Percentiles rank a stretch among this genome's conserved stretches.
Evolutionary conservation across 2,329 filamentous ascomycete genomes (phyloP).

Genomic region (Colletotrichum sp.): DNA sequence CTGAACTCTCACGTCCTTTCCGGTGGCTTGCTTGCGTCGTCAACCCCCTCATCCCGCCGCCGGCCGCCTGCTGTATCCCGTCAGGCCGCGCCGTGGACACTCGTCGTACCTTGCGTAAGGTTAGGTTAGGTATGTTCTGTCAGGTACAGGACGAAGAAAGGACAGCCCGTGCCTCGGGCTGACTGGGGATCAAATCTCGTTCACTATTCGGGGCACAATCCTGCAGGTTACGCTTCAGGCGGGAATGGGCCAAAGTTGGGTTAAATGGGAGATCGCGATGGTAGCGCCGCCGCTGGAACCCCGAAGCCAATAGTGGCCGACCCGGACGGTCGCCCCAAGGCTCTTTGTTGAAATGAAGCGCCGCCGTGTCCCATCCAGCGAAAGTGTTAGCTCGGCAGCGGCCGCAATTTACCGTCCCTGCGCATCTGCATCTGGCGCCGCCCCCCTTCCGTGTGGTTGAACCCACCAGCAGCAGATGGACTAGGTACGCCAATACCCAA

Average conservation of each 20-base stretch:
- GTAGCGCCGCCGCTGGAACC: conserved; percentile 19
- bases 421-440: conserved; percentile 4
- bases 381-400: conserved; percentile 19
- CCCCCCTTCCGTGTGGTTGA: neutral
- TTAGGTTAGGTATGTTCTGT: neutral
- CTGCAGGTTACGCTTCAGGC: conserved; percentile 9
- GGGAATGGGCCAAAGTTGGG: neutral
- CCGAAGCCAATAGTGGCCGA: conserved; percentile 17
- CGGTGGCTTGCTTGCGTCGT: neutral
- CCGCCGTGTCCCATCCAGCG: neutral
- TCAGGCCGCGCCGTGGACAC: neutral
- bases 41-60: neutral
- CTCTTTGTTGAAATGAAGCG: conserved; percentile 19
- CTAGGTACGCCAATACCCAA: neutral
- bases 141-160: neutral
- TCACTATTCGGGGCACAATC: neutral
- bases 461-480: neutral
- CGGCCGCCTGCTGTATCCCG: neutral
- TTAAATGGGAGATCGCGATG: neutral
- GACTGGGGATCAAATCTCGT: neutral
- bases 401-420: conserved; percentile 18
- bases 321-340: neutral
- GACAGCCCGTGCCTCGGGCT: neutral
- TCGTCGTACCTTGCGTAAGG: neutral
- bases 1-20: neutral